A percentile compares a stretch with the other conserved stretches of the same genome.
These are phyloP conservation scores for Lophiostoma macrostomum DNA, from an alignment of 495 filamentous ascomycete genomes.

Conservation along the genomic window DNA sequence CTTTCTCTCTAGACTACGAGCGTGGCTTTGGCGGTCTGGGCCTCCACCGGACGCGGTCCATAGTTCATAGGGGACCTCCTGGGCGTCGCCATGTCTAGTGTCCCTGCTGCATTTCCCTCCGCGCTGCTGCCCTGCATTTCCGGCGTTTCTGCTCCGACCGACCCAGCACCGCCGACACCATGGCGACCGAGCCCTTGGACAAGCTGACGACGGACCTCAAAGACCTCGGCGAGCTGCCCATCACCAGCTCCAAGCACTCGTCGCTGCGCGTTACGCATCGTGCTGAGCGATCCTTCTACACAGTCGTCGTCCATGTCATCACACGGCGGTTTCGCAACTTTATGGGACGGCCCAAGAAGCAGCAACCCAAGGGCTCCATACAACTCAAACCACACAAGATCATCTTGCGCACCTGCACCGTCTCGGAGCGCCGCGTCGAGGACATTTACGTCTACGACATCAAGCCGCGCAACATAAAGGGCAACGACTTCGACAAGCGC, in stretches of 20 bases:
- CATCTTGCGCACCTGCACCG: conserved; percentile 21
- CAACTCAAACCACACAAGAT: conserved; percentile 24
- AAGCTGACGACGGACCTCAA: conserved; percentile 1
- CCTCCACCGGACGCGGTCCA: too few species aligned
- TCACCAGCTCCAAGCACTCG: not conserved
- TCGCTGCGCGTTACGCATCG: conserved; percentile 17
- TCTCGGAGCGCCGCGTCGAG: conserved; percentile 35
- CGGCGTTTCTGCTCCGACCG: too few species aligned
- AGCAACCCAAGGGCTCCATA: conserved; percentile 30
- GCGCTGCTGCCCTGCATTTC: too few species aligned
- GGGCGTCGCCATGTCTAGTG: too few species aligned
- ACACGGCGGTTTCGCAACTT: conserved; percentile 14
- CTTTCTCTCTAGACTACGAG: too few species aligned
- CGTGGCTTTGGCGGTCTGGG: too few species aligned
- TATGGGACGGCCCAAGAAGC: conserved; percentile 4
- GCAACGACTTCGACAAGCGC: conserved; percentile 11
- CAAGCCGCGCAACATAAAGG: conserved; percentile 4
- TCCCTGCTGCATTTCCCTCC: too few species aligned
- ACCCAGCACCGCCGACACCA: not conserved
- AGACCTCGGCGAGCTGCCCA: not conserved
- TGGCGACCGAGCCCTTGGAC: conserved; percentile 3
- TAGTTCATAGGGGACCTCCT: too few species aligned
- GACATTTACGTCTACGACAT: conserved; percentile 39
- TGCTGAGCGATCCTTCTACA: conserved; percentile 15
- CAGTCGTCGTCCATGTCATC: conserved; percentile 23